Evolutionary conservation across 257 asterid genomes (phyloP).

Genomic region (Paraleonurus japonicus): DNA sequence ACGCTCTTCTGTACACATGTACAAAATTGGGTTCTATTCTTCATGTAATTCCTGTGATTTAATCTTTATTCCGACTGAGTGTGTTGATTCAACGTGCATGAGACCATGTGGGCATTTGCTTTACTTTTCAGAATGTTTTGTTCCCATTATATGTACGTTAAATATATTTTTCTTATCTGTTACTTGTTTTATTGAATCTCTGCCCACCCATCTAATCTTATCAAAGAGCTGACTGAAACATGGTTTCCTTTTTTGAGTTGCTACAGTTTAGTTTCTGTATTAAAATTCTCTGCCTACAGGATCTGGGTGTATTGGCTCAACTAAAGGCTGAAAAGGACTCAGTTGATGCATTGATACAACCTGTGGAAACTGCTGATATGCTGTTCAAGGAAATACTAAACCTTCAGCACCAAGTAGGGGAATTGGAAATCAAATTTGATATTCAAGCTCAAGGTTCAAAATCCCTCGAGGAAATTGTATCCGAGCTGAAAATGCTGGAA

Average conservation of each 20-base stretch:
- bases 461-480: conserved; percentile 61
- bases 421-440: conserved; percentile 76
- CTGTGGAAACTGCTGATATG: conserved; percentile 84
- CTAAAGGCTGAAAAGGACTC: conserved; percentile 79
- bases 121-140: conserved; percentile 10
- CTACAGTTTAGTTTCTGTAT: background rate
- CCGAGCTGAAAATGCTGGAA: conserved; percentile 64
- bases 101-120: background rate
- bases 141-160: background rate
- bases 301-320: conserved; percentile 85
- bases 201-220: background rate
- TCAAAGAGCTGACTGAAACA: background rate
- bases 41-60: background rate
- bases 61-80: background rate
- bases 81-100: background rate
- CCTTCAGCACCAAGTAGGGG: conserved; percentile 68
- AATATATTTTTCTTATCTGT: background rate
- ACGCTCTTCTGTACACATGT: background rate
- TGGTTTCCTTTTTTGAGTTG: background rate
- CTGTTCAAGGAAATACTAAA: conserved; percentile 66
- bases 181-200: conserved; percentile 4
- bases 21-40: background rate
- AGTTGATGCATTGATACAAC: conserved; percentile 73
- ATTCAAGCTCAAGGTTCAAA: conserved; percentile 69
- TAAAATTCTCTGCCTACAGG: conserved; percentile 42